These are phyloP conservation scores for Plasmodium fragile DNA, from an alignment of 169 alveolate species.

Conservation along the genomic window DNA sequence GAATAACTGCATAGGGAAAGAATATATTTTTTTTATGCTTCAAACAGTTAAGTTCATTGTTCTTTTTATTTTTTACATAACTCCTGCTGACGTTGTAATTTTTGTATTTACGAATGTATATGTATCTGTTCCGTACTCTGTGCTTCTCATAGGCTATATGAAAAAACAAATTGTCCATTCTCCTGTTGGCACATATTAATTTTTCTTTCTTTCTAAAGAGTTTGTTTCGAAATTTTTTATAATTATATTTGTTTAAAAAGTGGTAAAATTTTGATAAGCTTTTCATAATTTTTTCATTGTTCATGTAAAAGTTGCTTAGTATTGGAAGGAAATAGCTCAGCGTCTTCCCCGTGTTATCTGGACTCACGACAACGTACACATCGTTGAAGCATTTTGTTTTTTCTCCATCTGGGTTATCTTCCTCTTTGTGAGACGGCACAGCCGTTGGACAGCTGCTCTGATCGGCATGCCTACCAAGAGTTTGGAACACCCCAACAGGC, in stretches of 20 bases:
- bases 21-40: conserved; percentile 58
- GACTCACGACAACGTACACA: conserved; percentile 63
- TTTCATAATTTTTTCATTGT: conserved; percentile 53
- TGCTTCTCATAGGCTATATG: conserved; percentile 62
- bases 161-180: conserved; percentile 65
- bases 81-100: conserved; percentile 54
- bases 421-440: no score
- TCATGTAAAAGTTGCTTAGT: conserved; percentile 41
- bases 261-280: conserved; percentile 56
- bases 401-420: background rate
- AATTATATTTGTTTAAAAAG: conserved; percentile 72
- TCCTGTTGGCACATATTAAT: conserved; percentile 22
- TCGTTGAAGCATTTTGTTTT: conserved; percentile 65
- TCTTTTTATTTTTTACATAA: conserved; percentile 50
- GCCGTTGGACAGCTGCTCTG: background rate
- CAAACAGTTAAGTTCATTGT: conserved; percentile 65
- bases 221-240: conserved; percentile 70
- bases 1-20: conserved; percentile 69
- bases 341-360: conserved; percentile 73
- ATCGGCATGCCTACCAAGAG: background rate
- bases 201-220: conserved; percentile 66
- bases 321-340: conserved; percentile 75
- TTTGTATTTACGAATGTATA: conserved; percentile 31
- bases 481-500: background rate
- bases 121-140: conserved; percentile 49